A percentile compares a stretch with the other conserved stretches of the same genome.
Evolutionary conservation across 1,284 basidiomycete species (phyloP).

Genomic region (Wolfiporia cocos): DNA sequence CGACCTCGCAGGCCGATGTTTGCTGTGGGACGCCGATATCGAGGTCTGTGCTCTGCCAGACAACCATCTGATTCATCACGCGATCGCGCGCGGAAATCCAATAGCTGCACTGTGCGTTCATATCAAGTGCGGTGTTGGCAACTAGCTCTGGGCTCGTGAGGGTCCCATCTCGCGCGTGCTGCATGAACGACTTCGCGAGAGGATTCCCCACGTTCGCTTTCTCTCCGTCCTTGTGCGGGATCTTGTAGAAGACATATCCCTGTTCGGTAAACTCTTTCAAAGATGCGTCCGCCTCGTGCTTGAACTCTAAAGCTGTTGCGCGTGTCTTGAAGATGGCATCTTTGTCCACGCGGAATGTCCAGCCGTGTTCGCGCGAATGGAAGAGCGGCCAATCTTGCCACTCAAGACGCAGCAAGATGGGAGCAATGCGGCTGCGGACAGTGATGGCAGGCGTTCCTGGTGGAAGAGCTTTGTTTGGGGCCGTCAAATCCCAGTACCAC

Average conservation of each 20-base stretch:
- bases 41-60: slow-evolving; percentile 73
- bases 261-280: slow-evolving; percentile 39
- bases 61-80: slow-evolving; percentile 90
- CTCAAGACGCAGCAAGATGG: slow-evolving; percentile 80
- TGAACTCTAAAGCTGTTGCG: slow-evolving; percentile 44
- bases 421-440: slow-evolving; percentile 78
- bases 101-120: slow-evolving; percentile 96
- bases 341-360: slow-evolving; percentile 78
- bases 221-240: slow-evolving; percentile 96
- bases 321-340: slow-evolving; percentile 32
- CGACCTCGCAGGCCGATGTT: not conserved
- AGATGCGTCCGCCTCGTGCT: slow-evolving; percentile 52
- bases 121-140: slow-evolving; percentile 81
- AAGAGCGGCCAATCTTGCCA: slow-evolving; percentile 89
- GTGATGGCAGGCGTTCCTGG: slow-evolving; percentile 82
- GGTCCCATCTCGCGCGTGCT: slow-evolving; percentile 82
- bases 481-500: slow-evolving; percentile 94
- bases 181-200: slow-evolving; percentile 86
- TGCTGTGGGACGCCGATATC: slow-evolving; percentile 17
- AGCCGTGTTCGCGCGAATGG: slow-evolving; percentile 86
- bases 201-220: slow-evolving; percentile 92
- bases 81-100: slow-evolving; percentile 96
- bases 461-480: slow-evolving; percentile 56
- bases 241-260: slow-evolving; percentile 75
- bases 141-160: slow-evolving; percentile 74